Evolutionary conservation across 805 yeast genomes (phyloP), one percentile per base, ranked within the genome.

Genomic region (Pichia californica): DNA sequence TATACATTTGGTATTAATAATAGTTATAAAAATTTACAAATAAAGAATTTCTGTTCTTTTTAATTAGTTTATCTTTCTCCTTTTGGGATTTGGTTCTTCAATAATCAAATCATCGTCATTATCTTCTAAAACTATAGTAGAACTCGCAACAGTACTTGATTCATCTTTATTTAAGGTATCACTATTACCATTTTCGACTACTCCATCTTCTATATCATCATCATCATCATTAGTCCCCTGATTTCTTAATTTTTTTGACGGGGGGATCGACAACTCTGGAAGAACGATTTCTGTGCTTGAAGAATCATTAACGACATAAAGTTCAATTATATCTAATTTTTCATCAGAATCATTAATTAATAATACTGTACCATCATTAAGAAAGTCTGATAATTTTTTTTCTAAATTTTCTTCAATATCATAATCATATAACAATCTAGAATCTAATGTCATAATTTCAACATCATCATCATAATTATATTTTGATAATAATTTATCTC

Each of bases 311-410:
- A 38, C 31, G 8, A 82, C 57, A 51, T 77, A 79, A 35, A 88
- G 67, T 52, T 86, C 91, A 31, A 82, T 66, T 34, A 77, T 74
- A 51, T 78, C 82, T 35, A 73, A 62, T 28, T 61, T 64, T 49
- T 85, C 96, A 32, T 79, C 81, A 42, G 91, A 96, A 62, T 93
- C 99, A 37, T 82, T 77, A 15, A 93, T 70, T 2, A 82, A 73
- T 14, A 93, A 31, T 18, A 81, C 68, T 18, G 79, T 73, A n/a
- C 91, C 93, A 39, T 68, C 63, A 6, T 50, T 52, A 25, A 88
- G 65, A 9, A 82, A 60, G 1, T 74, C 76, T 1, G 49, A 44
- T 15, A 93, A 63, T 0, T 69, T 58, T 28, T 66, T 68, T 0
- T 64, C 67, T 11, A 70, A 53, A 55, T 91, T 81, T 55, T 89